Evolutionary conservation across 371 early-diverging fungal species (phyloP).

Genomic region (Mortierella sp.): DNA sequence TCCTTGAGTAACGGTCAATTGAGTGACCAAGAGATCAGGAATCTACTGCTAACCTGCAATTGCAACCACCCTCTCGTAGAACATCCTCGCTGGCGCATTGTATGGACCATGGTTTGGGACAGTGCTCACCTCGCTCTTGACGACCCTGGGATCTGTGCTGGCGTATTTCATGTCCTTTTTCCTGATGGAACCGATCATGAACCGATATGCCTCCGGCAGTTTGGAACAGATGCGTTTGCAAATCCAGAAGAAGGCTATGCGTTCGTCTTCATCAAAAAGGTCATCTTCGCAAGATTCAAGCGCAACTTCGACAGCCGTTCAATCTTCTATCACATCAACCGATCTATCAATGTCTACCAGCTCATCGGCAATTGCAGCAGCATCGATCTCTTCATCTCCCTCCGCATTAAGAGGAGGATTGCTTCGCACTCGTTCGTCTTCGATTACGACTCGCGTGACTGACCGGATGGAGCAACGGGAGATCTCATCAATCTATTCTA

Average conservation of each 20-base stretch:
- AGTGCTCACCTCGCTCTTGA: conserved; percentile 48
- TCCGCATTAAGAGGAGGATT: conserved; percentile 7
- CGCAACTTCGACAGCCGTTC: conserved; percentile 23
- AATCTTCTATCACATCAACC: conserved; percentile 13
- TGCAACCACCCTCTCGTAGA: conserved; percentile 13
- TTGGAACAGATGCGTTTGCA: conserved; percentile 51
- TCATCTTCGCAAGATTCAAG: conserved; percentile 8
- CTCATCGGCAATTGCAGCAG: background rate
- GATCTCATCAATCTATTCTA: conserved; percentile 3
- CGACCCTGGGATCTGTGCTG: conserved; percentile 49
- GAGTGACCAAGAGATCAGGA: too few species aligned
- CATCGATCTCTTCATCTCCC: background rate
- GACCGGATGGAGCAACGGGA: conserved; percentile 15
- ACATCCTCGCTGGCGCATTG: conserved; percentile 54
- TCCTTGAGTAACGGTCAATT: too few species aligned
- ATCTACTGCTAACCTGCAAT: background rate
- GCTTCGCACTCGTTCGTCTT: conserved; percentile 43
- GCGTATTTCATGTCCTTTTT: conserved; percentile 56
- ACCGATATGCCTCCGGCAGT: conserved; percentile 46
- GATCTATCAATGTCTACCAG: background rate
- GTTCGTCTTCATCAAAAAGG: conserved; percentile 9
- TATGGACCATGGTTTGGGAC: conserved; percentile 56
- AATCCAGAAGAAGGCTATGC: conserved; percentile 43
- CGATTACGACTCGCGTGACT: conserved; percentile 27
- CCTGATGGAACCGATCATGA: conserved; percentile 53